Percentiles rank a stretch among this genome's conserved stretches.
These are phyloP conservation scores for Thelephora terrestris DNA, from an alignment of 1,284 basidiomycete species.

Conservation along the genomic window DNA sequence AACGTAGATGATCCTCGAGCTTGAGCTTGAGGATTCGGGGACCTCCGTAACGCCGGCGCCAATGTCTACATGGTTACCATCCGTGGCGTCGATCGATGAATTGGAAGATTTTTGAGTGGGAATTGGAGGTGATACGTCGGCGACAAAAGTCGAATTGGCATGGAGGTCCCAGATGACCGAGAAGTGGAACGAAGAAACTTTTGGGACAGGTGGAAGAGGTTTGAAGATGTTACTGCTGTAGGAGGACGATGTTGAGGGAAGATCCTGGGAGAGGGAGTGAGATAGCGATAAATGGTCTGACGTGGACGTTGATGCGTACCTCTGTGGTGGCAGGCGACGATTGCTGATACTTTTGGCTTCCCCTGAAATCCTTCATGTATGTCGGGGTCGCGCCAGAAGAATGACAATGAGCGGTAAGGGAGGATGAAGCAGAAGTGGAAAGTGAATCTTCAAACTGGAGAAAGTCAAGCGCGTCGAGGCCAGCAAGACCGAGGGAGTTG, in stretches of 20 bases:
- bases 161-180: not conserved
- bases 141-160: not conserved
- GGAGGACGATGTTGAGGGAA: not conserved
- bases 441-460: no score
- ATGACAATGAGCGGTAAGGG: no score
- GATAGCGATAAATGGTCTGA: no score
- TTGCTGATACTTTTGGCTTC: no score
- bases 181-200: not conserved
- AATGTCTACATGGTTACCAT: not conserved
- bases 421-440: no score
- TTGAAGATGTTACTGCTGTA: not conserved
- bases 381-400: no score
- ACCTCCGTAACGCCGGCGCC: no score
- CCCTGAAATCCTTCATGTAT: no score
- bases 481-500: no score
- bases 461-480: no score
- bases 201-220: not conserved
- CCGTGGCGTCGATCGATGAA: not conserved
- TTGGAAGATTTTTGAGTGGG: not conserved
- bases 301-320: no score
- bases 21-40: not conserved
- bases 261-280: not conserved
- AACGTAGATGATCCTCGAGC: not conserved
- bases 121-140: not conserved
- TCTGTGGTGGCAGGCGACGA: no score